A percentile compares a stretch with the other conserved stretches of the same genome.
Conservation (phyloP, 2,329 filamentous ascomycete genomes). For the Proliferodiscus dingleyae region DNA sequence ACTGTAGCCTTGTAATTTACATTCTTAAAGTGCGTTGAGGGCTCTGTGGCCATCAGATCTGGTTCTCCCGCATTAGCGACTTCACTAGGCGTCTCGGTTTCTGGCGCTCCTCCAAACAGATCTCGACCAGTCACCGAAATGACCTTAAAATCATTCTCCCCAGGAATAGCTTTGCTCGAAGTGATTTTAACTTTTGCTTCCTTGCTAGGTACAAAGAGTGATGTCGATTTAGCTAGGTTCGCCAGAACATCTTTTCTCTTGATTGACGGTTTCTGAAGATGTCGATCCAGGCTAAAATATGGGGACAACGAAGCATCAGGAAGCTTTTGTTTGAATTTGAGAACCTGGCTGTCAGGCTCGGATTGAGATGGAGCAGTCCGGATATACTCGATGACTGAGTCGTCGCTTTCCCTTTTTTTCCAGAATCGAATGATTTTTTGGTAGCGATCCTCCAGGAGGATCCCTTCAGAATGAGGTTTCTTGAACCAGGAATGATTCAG, state of each 20-base stretch:
- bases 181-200: neutral
- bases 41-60: neutral
- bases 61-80: neutral
- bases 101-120: neutral
- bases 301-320: conserved; percentile 24
- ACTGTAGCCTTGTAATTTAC: neutral
- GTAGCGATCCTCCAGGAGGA: conserved; percentile 22
- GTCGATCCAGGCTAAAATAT: conserved; percentile 28
- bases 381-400: conserved; percentile 20
- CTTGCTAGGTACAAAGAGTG: conserved; percentile 12
- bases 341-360: neutral
- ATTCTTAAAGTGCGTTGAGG: neutral
- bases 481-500: conserved; percentile 36
- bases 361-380: neutral
- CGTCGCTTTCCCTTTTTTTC: conserved; percentile 18
- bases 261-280: conserved; percentile 16
- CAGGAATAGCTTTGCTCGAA: neutral
- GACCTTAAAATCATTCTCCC: neutral
- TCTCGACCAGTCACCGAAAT: neutral
- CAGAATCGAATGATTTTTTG: conserved; percentile 23
- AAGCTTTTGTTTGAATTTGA: conserved; percentile 15
- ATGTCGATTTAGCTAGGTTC: conserved; percentile 19
- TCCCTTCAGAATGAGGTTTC: conserved; percentile 20
- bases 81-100: neutral
- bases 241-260: conserved; percentile 20